Evolutionary conservation across 805 yeast species (phyloP).

Genomic region (Scheffersomyces spartinae): DNA sequence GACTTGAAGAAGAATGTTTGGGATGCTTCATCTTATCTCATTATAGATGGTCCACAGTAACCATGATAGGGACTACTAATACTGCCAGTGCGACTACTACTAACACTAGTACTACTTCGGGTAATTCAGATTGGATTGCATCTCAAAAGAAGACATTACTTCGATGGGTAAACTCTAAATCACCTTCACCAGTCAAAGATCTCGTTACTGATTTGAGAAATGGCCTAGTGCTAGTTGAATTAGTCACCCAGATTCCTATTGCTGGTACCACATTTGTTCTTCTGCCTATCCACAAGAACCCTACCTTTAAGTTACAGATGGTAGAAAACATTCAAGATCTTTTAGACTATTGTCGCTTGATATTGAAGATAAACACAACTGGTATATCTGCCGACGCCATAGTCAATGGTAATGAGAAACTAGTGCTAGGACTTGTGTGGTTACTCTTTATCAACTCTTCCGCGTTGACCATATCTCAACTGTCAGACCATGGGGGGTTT

Average conservation of each 20-base stretch:
- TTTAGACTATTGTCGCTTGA: conserved; percentile 22
- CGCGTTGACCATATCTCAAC: too few relatives aligned
- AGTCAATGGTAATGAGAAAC: conserved; percentile 23
- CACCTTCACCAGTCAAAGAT: conserved; percentile 8
- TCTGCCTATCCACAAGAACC: too few relatives aligned
- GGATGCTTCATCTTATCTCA: too few relatives aligned
- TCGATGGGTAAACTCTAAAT: conserved; percentile 24
- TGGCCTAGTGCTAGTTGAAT: conserved; percentile 20
- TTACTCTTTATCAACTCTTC: conserved; percentile 21
- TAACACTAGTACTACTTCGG: too few relatives aligned
- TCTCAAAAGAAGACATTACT: conserved; percentile 25
- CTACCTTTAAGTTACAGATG: conserved; percentile 22
- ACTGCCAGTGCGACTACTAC: too few relatives aligned
- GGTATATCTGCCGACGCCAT: conserved; percentile 25
- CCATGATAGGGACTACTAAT: too few relatives aligned
- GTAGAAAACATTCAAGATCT: conserved; percentile 26
- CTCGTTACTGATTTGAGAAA: conserved; percentile 17
- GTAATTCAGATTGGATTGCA: conserved; percentile 24
- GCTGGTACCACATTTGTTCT: conserved; percentile 11
- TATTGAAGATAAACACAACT: conserved; percentile 19
- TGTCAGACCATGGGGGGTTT: conserved; percentile 13
- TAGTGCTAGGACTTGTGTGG: conserved; percentile 29
- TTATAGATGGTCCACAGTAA: too few relatives aligned
- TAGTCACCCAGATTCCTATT: conserved; percentile 18
- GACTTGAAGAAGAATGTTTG: too few relatives aligned